Evolutionary conservation across 2,329 filamentous ascomycete species (phyloP).

Genomic region (Aspergillaceae sp.): DNA sequence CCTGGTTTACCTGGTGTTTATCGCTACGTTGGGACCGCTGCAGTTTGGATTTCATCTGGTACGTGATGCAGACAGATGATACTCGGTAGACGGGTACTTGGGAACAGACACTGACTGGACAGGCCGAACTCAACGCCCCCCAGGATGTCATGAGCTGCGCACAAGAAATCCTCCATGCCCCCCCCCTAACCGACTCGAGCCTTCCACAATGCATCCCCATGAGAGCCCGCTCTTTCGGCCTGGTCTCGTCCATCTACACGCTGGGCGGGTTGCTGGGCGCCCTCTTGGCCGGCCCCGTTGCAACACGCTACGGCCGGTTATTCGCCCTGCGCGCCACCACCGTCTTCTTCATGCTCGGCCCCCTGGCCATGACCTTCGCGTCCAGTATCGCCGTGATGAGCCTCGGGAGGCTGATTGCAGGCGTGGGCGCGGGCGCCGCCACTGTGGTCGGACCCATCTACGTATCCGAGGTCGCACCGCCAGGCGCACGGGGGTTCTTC

Average conservation of each 20-base stretch:
- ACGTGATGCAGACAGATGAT: conserved; percentile 10
- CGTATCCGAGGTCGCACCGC: conserved; percentile 82
- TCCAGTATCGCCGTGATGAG: conserved; percentile 58
- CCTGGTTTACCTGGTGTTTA: conserved; percentile 64
- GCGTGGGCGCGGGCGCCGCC: conserved; percentile 75
- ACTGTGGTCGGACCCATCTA: conserved; percentile 93
- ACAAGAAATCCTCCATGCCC: conserved; percentile 44
- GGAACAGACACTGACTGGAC: conserved; percentile 3
- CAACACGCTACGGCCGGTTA: conserved; percentile 66
- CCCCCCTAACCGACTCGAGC: conserved; percentile 3
- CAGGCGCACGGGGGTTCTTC: conserved; percentile 67
- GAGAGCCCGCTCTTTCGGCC: conserved; percentile 70
- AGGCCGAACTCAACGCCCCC: conserved; percentile 93
- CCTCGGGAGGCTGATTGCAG: conserved; percentile 68
- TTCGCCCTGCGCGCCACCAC: conserved; percentile 70
- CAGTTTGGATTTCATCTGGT: conserved; percentile 94
- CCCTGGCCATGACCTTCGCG: conserved; percentile 65
- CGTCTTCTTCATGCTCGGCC: conserved; percentile 66
- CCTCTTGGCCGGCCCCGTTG: conserved; percentile 67
- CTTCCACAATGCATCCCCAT: conserved; percentile 75
- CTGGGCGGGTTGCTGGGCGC: conserved; percentile 81
- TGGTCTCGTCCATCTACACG: conserved; percentile 85
- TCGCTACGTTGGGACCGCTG: conserved; percentile 76
- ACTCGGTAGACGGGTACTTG: no score
- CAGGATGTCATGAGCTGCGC: conserved; percentile 88